Base-by-base conservation (phyloP, 2,329 filamentous ascomycete genomes). In the Trichocomaceae sp. region DNA sequence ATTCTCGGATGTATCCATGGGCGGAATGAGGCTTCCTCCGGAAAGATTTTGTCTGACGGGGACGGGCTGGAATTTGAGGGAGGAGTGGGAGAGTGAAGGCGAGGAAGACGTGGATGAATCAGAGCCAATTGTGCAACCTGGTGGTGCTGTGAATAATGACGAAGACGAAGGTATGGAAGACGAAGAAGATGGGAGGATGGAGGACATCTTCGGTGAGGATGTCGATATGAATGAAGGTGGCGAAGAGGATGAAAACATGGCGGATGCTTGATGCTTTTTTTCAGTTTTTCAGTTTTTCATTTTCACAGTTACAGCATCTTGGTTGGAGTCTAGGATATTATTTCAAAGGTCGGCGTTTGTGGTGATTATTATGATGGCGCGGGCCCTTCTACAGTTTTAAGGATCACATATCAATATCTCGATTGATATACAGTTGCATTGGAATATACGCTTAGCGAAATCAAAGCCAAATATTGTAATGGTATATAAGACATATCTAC, bases 11-110 rank as follows among this genome's bases (percentile, higher is more conserved):
- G 62, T 74, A 7, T 59, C 71, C 50, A 70, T 77, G 61, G 74
- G 76, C 62, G 83, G 82, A 2, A 72, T 85, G 56, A 72, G 81
- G 55, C 64, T 85, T 63, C 83, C 83, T 58, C 79, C 80, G 13
- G 83, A 85, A 74, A 72, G 81, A 66, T 85, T 83, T 62, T 82
- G 79, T 66, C 69, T 82, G 49, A 82, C 79, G 3, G 81, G 81
- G 0, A 72, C 73, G 8, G 78, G 76, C 33, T 83, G 80, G 80
- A 74, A 75, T 37, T 66, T 83, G 68, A 77, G 75, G 64, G 79
- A 82, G 56, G 79, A 81, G 62, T 82, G 79, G 79, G 78, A 81
- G 52, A 78, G 76, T 62, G 79, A 81, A 50, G 75, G 72, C 0
- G 77, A 79, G 53, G 75, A 76, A 59, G 74, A 75, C 22, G 50